These are phyloP conservation scores for Senecio squalidus DNA, from an alignment of 140 eudicot species.

Conservation along the genomic window DNA sequence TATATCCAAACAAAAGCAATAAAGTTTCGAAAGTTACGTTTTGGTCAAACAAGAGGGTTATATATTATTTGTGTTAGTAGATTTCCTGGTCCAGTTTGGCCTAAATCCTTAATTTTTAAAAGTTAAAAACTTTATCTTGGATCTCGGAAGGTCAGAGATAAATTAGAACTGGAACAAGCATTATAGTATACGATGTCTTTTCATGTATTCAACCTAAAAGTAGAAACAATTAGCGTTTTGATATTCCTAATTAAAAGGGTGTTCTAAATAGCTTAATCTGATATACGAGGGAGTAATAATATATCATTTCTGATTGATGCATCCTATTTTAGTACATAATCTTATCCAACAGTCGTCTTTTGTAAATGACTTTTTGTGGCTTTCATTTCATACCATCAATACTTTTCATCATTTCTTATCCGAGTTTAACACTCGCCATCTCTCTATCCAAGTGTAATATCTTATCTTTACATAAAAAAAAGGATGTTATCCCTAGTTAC, in stretches of 20 bases:
- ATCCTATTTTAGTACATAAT: too few relatives aligned
- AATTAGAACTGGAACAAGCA: not conserved
- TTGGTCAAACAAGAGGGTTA: not conserved
- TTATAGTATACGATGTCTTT: not conserved
- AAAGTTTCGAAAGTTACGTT: not conserved
- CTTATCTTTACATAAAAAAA: too few relatives aligned
- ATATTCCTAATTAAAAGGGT: not conserved
- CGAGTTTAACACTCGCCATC: too few relatives aligned
- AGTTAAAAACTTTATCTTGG: not conserved
- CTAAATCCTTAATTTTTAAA: not conserved
- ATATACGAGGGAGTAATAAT: too few relatives aligned
- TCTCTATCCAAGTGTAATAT: conserved; percentile 1
- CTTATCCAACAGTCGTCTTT: too few relatives aligned
- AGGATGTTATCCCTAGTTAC: not conserved
- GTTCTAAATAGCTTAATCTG: not conserved
- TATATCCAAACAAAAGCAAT: not conserved
- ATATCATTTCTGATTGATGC: too few relatives aligned
- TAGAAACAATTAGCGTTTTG: not conserved
- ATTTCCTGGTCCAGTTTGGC: not conserved
- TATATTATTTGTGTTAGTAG: not conserved
- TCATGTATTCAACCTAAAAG: not conserved
- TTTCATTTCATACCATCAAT: not conserved
- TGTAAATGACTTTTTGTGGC: not conserved
- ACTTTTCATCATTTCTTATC: not conserved
- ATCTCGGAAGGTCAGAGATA: not conserved